Conservation (phyloP, 1,139 yeast genomes). For the Kodamaea fungicola region DNA sequence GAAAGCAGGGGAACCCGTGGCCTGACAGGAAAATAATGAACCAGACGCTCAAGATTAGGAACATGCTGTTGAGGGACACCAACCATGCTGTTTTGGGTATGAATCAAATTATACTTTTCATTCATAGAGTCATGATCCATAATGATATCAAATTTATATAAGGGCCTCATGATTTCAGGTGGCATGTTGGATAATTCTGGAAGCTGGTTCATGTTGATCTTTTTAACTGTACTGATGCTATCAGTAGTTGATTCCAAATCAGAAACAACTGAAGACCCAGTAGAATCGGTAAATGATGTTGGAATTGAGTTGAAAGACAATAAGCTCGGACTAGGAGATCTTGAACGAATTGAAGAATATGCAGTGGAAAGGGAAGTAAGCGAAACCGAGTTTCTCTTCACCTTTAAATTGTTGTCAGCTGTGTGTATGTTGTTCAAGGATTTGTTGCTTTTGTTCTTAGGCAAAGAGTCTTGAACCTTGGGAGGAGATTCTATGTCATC, state of each 20-base stretch:
- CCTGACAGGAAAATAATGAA: constrained; percentile 11
- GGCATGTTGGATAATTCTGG: constrained; percentile 44
- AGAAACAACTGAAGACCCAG: constrained; percentile 28
- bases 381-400: constrained; percentile 32
- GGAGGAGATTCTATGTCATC: constrained; percentile 20
- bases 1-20: constrained; percentile 39
- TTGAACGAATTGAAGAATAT: constrained; percentile 28
- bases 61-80: constrained; percentile 2
- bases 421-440: constrained; percentile 6
- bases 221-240: constrained; percentile 5
- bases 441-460: constrained; percentile 5
- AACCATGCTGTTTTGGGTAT: constrained; percentile 10
- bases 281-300: constrained; percentile 37
- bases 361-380: constrained; percentile 39
- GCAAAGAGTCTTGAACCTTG: neutral
- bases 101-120: constrained; percentile 26
- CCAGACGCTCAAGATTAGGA: constrained; percentile 1
- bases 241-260: constrained; percentile 22
- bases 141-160: constrained; percentile 45
- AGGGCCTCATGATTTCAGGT: constrained; percentile 47
- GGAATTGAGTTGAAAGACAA: constrained; percentile 42
- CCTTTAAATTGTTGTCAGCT: constrained; percentile 8
- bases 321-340: constrained; percentile 44
- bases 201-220: constrained; percentile 26
- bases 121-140: constrained; percentile 43